These are phyloP conservation scores for Exserohilum turcica DNA, from an alignment of 2,329 filamentous ascomycete species.

Conservation along the genomic window DNA sequence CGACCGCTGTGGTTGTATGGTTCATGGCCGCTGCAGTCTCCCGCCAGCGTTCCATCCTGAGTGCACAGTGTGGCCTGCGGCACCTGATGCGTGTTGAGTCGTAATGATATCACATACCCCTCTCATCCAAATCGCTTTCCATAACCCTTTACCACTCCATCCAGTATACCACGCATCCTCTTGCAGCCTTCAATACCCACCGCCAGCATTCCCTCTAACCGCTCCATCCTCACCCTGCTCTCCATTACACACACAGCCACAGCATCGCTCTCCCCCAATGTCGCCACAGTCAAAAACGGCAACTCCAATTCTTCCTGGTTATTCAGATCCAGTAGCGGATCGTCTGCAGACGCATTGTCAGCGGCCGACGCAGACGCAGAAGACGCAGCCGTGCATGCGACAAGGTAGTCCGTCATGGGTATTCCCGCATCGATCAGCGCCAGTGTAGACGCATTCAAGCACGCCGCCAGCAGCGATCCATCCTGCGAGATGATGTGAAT, in stretches of 20 bases:
- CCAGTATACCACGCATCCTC: slow-evolving; percentile 79
- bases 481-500: slow-evolving; percentile 90
- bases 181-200: slow-evolving; percentile 92
- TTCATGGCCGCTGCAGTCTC: neutral
- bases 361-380: slow-evolving; percentile 60
- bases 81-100: neutral
- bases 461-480: slow-evolving; percentile 85
- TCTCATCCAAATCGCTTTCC: slow-evolving; percentile 42
- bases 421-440: slow-evolving; percentile 94
- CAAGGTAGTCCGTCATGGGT: slow-evolving; percentile 91
- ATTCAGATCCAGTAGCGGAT: slow-evolving; percentile 81
- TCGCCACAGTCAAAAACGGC: slow-evolving; percentile 85
- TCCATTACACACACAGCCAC: slow-evolving; percentile 84
- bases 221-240: slow-evolving; percentile 78
- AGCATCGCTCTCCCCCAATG: slow-evolving; percentile 73
- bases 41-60: neutral
- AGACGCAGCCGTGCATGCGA: slow-evolving; percentile 84
- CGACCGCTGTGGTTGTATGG: neutral
- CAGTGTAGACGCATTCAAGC: slow-evolving; percentile 88
- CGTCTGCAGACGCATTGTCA: slow-evolving; percentile 69
- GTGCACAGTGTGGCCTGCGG: neutral
- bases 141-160: slow-evolving; percentile 67
- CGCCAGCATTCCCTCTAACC: slow-evolving; percentile 89
- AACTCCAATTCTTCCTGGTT: slow-evolving; percentile 82
- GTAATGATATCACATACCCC: neutral